Evolutionary conservation across 2,329 filamentous ascomycete species (phyloP), one percentile per base, ranked within the genome.

Genomic region (Pyrenochaeta sp.): DNA sequence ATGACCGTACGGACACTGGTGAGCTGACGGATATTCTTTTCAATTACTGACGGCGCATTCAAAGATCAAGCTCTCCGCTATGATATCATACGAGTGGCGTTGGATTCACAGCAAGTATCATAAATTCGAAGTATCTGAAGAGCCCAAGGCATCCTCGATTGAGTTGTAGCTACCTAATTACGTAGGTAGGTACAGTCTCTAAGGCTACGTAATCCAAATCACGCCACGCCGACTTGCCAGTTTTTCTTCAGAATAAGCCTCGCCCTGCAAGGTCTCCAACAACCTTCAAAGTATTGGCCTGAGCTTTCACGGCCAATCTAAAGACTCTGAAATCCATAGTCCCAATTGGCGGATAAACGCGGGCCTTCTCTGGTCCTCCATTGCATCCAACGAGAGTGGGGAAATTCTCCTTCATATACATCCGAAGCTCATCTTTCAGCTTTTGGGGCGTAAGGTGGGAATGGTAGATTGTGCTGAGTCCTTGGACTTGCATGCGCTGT

Each of bases 391-490:
- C 24, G 5, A 28, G 28, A 8, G 6, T 27, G 12, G 43, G 22
- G 22, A 52, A 43, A 3, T 52, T n/a, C 5, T 47, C 32, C 24
- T 39, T 56, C 40, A 59, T 50, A 10, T 52, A 59, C 28, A 5
- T 25, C 1, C 50, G 37, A 25, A 64, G 34, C 19, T 56, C 52
- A 6, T 54, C 50, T 27, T 59, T 61, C 5, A 64, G 34, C 5
- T 12, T 15, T 5, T 34, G 5, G 1, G 55, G 42, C 2, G 52
- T 45, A 22, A 63, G 36, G 7, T 15, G 7, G 10, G 58, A 63
- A 19, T 67, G 56, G 34, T 61, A 67, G 9, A 63, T 65, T 7
- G 62, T 61, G 50, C 64, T 51, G 3, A 64, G 50, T 1, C 64
- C 64, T 10, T 62, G 54, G 10, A 27, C 50, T 19, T 62, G 56